These are phyloP conservation scores for Sugiyamaella castrensis DNA, from an alignment of 1,139 yeast species.

Conservation along the genomic window DNA sequence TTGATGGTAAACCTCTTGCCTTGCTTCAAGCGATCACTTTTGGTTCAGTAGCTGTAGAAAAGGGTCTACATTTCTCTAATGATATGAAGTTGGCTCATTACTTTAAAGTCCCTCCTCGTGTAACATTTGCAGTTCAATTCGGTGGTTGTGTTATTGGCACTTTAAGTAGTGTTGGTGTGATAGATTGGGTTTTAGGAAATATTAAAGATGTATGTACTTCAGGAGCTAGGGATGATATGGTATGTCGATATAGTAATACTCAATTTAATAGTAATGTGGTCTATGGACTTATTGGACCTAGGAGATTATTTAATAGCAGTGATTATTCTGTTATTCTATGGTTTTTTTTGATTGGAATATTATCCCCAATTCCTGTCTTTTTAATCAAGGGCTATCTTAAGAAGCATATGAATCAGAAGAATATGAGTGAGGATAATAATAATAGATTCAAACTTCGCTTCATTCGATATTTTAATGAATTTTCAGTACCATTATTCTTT, in stretches of 20 bases:
- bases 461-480: slow-evolving; percentile 48
- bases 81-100: slow-evolving; percentile 63
- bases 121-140: slow-evolving; percentile 58
- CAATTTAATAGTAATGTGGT: slow-evolving; percentile 52
- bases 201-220: slow-evolving; percentile 47
- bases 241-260: slow-evolving; percentile 43
- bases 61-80: slow-evolving; percentile 54
- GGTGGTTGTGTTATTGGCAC: slow-evolving; percentile 39
- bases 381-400: not conserved
- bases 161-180: slow-evolving; percentile 52
- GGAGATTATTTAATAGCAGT: slow-evolving; percentile 45
- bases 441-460: slow-evolving; percentile 45
- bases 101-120: slow-evolving; percentile 55
- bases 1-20: slow-evolving; percentile 62
- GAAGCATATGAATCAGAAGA: slow-evolving; percentile 36
- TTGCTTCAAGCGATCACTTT: slow-evolving; percentile 54
- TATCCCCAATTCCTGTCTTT: slow-evolving; percentile 19
- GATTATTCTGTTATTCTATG: slow-evolving; percentile 48
- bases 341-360: slow-evolving; percentile 44
- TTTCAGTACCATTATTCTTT: slow-evolving; percentile 47
- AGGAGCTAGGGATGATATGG: slow-evolving; percentile 32
- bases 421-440: slow-evolving; percentile 50
- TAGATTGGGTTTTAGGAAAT: slow-evolving; percentile 51
- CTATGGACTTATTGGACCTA: slow-evolving; percentile 67
- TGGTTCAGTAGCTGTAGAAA: slow-evolving; percentile 59